Base-by-base conservation (phyloP, 805 yeast species). In the Barnettozyma wickerhamii region DNA sequence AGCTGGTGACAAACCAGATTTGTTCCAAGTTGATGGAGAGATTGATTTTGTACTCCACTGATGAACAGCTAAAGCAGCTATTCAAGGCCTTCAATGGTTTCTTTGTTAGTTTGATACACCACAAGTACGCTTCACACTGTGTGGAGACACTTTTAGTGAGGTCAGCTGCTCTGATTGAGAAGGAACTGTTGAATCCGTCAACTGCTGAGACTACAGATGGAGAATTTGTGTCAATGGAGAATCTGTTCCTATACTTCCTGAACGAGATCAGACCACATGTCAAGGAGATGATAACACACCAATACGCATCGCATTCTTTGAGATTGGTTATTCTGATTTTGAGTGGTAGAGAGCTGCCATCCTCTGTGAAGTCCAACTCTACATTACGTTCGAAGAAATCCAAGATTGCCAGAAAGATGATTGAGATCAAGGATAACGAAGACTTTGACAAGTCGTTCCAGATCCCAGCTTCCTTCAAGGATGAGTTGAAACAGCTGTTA, bases 21-120 rank as follows among this genome's bases (percentile, higher is more conserved):
- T 89, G 97, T 61, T 91, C 98, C 19, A 91, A 91, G 59, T 70
- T 93, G 43, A 72, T 93, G 69, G 99, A 91, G 63, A 72, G 99
- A 56, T 66, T 91, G 46, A 74, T 91, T n/a, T 63, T 85, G 31
- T 65, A 69, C 15, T 82, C 90, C 13, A 69, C 73, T 20, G 81
- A 79, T 46, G 66, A 63, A 10, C 95, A 88, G 59, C 62, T 88
- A 44, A 79, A 80, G 51, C 66, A 69, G 24, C 57, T 90, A 1
- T 84, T 82, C 60, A 72, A 71, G 44, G 76, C 81, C 1, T 84
- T 89, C 55, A 69, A 69, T 31, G 87, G 84, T n/a, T 84, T 84
- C 49, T 83, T 86, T 51, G 77, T 74, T n/a, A 77, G 81, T 17
- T 69, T 90, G 49, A 75, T 93, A 4, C 79, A 79, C 51, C 97